Percentiles rank a stretch among this genome's conserved stretches.
Conservation (phyloP, 2,329 filamentous ascomycete species). For the Exserohilum turcica region DNA sequence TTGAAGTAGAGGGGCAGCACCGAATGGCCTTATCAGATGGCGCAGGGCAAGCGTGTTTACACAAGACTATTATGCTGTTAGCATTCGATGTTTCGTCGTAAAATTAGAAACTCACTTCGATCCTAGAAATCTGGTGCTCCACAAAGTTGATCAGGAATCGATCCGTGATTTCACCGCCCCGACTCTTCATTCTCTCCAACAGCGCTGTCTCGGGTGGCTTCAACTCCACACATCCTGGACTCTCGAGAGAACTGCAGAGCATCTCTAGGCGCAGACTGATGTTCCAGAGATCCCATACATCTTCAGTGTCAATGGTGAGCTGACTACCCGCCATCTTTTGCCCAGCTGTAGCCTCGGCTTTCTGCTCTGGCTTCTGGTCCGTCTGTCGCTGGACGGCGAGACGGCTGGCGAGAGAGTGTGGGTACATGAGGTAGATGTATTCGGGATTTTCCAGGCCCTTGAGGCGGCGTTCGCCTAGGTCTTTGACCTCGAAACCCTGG, state of each 20-base stretch:
- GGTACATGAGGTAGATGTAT: slow-evolving; percentile 93
- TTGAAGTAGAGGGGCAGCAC: slow-evolving; percentile 66
- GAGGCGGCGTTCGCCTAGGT: slow-evolving; percentile 90
- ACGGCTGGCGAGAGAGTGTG: slow-evolving; percentile 82
- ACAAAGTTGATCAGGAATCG: slow-evolving; percentile 85
- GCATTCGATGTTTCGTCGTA: neutral
- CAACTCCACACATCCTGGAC: slow-evolving; percentile 64
- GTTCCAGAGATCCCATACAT: slow-evolving; percentile 88
- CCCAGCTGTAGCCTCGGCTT: slow-evolving; percentile 58
- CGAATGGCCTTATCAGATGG: slow-evolving; percentile 75
- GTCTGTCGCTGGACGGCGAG: slow-evolving; percentile 69
- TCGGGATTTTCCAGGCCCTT: slow-evolving; percentile 98
- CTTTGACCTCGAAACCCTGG: slow-evolving; percentile 95
- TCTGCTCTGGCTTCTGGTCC: slow-evolving; percentile 47
- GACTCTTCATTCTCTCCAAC: slow-evolving; percentile 72
- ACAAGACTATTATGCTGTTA: slow-evolving; percentile 66
- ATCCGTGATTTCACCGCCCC: slow-evolving; percentile 86
- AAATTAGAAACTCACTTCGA: slow-evolving; percentile 71
- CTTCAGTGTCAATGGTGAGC: slow-evolving; percentile 80
- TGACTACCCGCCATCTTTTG: slow-evolving; percentile 66
- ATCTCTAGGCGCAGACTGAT: slow-evolving; percentile 89
- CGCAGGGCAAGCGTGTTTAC: slow-evolving; percentile 79
- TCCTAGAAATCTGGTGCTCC: slow-evolving; percentile 92
- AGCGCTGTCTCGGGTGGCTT: slow-evolving; percentile 83
- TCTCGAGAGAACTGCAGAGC: slow-evolving; percentile 87